Conservation (phyloP, 129 eudicot species). For the Flaveria ramosissima region DNA sequence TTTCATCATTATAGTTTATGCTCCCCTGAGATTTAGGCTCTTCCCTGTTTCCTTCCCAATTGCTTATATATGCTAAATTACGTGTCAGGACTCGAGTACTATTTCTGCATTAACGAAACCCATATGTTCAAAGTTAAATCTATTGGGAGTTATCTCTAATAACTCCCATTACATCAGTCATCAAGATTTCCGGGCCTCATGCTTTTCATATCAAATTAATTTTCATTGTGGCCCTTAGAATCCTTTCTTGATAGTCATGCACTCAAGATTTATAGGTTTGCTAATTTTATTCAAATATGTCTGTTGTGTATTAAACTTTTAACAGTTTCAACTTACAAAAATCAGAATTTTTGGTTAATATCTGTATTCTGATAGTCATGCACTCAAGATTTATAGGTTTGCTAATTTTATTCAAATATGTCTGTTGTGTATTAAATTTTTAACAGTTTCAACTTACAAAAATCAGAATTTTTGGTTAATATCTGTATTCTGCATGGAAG, state of each 20-base stretch:
- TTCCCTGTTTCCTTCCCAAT: not conserved
- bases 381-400: not conserved
- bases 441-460: constrained; percentile 11
- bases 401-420: not conserved
- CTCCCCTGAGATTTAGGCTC: constrained; percentile 6
- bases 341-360: not conserved
- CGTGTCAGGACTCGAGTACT: not conserved
- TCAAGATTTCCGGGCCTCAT: not conserved
- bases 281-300: not conserved
- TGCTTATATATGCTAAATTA: not conserved
- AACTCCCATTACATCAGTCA: not conserved
- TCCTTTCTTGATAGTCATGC: constrained; percentile 3
- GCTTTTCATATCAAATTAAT: not conserved
- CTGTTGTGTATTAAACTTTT: not conserved
- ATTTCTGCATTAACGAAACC: not conserved
- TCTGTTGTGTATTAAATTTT: not conserved
- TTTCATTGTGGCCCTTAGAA: constrained; percentile 8
- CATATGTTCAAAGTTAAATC: not conserved
- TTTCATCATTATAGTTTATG: constrained; percentile 1
- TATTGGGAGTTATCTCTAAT: constrained; percentile 2
- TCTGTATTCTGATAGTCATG: constrained; percentile 17
- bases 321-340: constrained; percentile 11
- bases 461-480: not conserved
- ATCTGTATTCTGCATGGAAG: not conserved
- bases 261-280: not conserved